A percentile compares a stretch with the other conserved stretches of the same genome.
Conservation (phyloP, 139 green algal genomes). For the Micromonas pusilla region DNA sequence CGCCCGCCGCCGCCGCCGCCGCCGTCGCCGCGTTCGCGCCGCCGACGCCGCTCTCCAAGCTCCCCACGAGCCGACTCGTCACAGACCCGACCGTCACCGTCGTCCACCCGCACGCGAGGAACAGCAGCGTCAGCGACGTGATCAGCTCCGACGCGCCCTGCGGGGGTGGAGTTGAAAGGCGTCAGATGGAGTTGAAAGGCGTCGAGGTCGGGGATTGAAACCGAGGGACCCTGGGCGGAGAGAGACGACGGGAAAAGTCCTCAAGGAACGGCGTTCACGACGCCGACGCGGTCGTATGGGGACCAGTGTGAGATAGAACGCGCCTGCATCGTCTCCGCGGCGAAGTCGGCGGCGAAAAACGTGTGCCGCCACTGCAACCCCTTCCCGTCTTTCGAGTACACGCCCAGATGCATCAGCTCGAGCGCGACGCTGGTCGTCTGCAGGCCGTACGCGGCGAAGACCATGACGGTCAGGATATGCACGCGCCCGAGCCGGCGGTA, state of each 20-base stretch:
- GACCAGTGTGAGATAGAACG: no score
- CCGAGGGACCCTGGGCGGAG: no score
- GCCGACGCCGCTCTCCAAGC: neutral
- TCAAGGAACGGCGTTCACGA: no score
- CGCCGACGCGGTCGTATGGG: no score
- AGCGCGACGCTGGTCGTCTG: neutral
- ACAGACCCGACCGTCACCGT: neutral
- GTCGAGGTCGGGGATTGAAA: no score
- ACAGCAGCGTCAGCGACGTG: neutral
- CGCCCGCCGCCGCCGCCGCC: neutral
- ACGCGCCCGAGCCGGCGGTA: neutral
- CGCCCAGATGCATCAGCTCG: slow-evolving; percentile 19
- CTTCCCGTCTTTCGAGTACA: slow-evolving; percentile 16
- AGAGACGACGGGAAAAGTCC: no score
- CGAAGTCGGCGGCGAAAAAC: slow-evolving; percentile 24
- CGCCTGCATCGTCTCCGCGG: neutral
- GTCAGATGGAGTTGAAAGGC: no score
- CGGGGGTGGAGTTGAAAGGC: no score
- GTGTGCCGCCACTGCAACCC: slow-evolving; percentile 21
- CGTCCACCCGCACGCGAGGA: slow-evolving; percentile 22
- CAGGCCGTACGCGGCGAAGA: neutral
- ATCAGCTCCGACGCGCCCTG: slow-evolving; percentile 9
- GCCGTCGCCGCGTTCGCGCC: neutral
- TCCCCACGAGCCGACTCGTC: neutral
- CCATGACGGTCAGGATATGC: slow-evolving; percentile 6